Percentiles rank a stretch among this genome's conserved stretches.
phyloP scores from a whole-genome alignment of 2,329 filamentous ascomycete genomes.

The Pseudocercospora vitis region DNA sequence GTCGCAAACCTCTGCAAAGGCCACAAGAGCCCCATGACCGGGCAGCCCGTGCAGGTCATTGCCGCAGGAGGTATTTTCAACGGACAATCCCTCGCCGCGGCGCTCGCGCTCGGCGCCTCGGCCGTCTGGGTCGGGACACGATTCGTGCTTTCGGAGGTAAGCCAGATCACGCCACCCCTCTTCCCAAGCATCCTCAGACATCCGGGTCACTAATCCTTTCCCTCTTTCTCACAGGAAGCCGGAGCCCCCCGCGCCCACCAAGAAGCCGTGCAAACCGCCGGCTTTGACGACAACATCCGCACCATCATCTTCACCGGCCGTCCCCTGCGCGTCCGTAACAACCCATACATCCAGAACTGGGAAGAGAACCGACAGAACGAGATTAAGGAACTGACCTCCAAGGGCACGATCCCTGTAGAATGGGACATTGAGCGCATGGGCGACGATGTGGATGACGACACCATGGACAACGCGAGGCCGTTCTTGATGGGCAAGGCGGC shows the following conservation, averaged over 20 bases:
- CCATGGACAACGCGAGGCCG: constrained; percentile 86
- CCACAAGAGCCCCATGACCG: constrained; percentile 82
- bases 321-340: constrained; percentile 88
- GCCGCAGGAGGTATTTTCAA: constrained; percentile 94
- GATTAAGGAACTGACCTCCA: constrained; percentile 86
- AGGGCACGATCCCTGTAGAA: constrained; percentile 92
- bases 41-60: constrained; percentile 83
- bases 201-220: constrained; percentile 14
- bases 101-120: constrained; percentile 87
- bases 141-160: constrained; percentile 77
- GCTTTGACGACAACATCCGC: constrained; percentile 92
- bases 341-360: constrained; percentile 94
- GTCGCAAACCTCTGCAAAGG: constrained; percentile 79
- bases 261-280: constrained; percentile 86
- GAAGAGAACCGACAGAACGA: constrained; percentile 85
- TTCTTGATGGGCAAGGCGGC: constrained; percentile 97
- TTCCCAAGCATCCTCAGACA: neutral
- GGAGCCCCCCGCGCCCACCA: constrained; percentile 92
- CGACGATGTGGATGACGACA: constrained; percentile 68
- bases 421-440: constrained; percentile 84
- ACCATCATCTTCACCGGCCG: constrained; percentile 99
- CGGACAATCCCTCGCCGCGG: constrained; percentile 83
- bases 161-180: neutral
- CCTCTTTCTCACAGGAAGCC: constrained; percentile 62
- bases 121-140: constrained; percentile 97